A percentile compares a stretch with the other conserved stretches of the same genome.
phyloP scores from a whole-genome alignment of 257 asterid species.

The Galeopsis tetrahit region DNA sequence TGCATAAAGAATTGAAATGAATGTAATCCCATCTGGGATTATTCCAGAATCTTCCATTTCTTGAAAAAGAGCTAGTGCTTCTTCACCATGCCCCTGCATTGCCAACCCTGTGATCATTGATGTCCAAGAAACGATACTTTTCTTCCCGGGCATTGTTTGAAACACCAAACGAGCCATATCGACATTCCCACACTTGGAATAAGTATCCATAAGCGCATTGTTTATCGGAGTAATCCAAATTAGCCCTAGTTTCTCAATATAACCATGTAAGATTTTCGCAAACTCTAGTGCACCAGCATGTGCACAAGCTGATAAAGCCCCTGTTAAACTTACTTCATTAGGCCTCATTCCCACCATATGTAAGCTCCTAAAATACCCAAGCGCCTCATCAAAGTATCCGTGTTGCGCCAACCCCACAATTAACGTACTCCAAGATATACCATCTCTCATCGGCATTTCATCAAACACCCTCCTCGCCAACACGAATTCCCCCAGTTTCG shows the following conservation, averaged over 20 bases:
- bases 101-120: constrained; percentile 77
- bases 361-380: constrained; percentile 59
- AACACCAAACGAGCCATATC: constrained; percentile 76
- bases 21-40: constrained; percentile 65
- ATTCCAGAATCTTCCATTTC: constrained; percentile 71
- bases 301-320: constrained; percentile 77
- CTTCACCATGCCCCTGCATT: constrained; percentile 79
- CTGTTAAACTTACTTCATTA: constrained; percentile 84
- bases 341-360: constrained; percentile 54
- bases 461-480: constrained; percentile 55
- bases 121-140: constrained; percentile 74
- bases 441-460: constrained; percentile 63
- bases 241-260: constrained; percentile 64
- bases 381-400: constrained; percentile 60
- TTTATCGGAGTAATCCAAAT: constrained; percentile 70
- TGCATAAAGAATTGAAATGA: constrained; percentile 70
- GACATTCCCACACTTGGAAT: constrained; percentile 75
- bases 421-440: constrained; percentile 87
- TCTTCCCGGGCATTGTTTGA: constrained; percentile 62
- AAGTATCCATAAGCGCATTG: constrained; percentile 76
- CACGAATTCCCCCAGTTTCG: constrained; percentile 62
- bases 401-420: constrained; percentile 59
- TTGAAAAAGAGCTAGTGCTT: constrained; percentile 59
- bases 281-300: constrained; percentile 74
- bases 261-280: constrained; percentile 65